These are phyloP conservation scores for Sechiopsis laciniata DNA, from an alignment of 306 rosid genomes.

Conservation along the genomic window DNA sequence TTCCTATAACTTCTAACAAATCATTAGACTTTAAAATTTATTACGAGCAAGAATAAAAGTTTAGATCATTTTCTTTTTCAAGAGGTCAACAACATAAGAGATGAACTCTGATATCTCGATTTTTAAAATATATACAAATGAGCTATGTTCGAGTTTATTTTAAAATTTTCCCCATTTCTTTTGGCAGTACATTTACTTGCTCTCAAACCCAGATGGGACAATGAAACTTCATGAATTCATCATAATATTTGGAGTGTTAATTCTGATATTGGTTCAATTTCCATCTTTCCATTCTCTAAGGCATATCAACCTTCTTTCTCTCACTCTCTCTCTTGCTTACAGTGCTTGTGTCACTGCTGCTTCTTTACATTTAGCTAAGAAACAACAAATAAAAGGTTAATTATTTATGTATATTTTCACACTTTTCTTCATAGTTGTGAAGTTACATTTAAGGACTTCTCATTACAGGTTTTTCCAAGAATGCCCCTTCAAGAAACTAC, in stretches of 20 bases:
- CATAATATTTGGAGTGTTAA: slow-evolving; percentile 41
- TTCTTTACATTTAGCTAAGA: slow-evolving; percentile 51
- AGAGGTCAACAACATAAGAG: too few relatives aligned
- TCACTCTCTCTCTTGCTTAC: slow-evolving; percentile 46
- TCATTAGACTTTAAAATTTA: too few relatives aligned
- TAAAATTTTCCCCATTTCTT: neutral
- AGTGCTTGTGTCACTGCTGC: slow-evolving; percentile 48
- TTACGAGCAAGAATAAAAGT: too few relatives aligned
- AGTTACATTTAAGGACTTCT: neutral
- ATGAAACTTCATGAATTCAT: slow-evolving; percentile 64
- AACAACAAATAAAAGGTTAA: neutral
- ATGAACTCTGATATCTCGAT: too few relatives aligned
- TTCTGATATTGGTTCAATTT: slow-evolving; percentile 58
- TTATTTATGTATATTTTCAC: neutral
- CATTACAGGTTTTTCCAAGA: slow-evolving; percentile 49
- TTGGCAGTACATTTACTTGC: slow-evolving; percentile 57
- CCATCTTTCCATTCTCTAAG: slow-evolving; percentile 86
- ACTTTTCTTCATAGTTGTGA: neutral
- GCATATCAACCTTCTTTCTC: slow-evolving; percentile 61
- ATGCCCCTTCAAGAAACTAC: slow-evolving; percentile 43
- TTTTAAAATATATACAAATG: too few relatives aligned
- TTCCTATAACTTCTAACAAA: too few relatives aligned
- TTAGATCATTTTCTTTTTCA: too few relatives aligned
- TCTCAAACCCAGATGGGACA: slow-evolving; percentile 51
- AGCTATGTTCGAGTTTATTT: too few relatives aligned